Conservation (phyloP, 495 filamentous ascomycete genomes). For the Tuber borchii region DNA sequence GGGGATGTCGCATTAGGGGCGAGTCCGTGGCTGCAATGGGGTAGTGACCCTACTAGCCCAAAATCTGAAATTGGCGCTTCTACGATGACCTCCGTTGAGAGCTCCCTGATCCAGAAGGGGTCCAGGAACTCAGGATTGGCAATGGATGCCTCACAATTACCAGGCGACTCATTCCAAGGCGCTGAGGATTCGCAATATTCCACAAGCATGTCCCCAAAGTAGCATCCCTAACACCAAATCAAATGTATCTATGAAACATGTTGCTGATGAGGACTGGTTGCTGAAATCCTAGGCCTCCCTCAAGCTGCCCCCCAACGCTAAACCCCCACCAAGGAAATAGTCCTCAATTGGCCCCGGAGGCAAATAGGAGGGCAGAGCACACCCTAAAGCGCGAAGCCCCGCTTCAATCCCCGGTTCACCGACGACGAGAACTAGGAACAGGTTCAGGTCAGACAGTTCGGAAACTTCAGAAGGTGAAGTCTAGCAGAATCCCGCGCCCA, state of each 20-base stretch:
- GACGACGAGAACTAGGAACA: background rate
- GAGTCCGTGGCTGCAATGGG: background rate
- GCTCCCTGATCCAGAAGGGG: background rate
- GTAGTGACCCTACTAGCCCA: background rate
- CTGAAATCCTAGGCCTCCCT: background rate
- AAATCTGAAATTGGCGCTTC: background rate
- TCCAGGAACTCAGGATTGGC: background rate
- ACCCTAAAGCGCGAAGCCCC: background rate
- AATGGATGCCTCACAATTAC: background rate
- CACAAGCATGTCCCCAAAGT: background rate
- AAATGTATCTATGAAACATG: background rate
- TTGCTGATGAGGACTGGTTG: background rate
- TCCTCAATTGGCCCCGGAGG: background rate
- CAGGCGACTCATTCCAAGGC: background rate
- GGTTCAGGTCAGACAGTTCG: background rate
- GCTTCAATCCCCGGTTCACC: background rate
- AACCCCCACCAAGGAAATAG: background rate
- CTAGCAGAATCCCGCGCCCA: background rate
- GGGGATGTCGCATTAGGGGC: background rate
- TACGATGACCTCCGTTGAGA: too few species aligned
- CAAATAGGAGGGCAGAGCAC: background rate
- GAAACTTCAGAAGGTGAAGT: background rate
- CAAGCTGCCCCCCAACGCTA: background rate
- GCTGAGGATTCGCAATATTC: background rate
- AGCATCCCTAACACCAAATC: background rate